Evolutionary conservation across 2,329 filamentous ascomycete species (phyloP), one percentile per base, ranked within the genome.

Genomic region (Talaromyces sp.): DNA sequence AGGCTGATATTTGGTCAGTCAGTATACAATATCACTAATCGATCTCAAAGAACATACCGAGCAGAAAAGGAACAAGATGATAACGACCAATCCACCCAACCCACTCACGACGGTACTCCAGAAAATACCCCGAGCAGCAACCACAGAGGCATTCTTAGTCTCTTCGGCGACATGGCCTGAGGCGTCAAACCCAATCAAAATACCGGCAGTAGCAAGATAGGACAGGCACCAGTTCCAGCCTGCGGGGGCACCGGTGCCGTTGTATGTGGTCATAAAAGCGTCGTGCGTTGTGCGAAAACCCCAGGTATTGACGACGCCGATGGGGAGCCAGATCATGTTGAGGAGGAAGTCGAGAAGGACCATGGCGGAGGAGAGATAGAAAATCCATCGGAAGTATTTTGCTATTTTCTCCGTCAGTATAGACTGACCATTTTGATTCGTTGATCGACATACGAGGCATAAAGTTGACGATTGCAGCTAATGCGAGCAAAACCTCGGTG

Each of bases 161-260:
- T 86, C 84, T 66, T 87, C 84, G 0, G 83, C 83, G 31, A 87
- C 82, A 66, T 86, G 84, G 1, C 84, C 84, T 0, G 82, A 84
- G 0, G 84, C 84, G 70, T 87, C 84, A 60, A 85, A 86, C 1
- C 84, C 84, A 58, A 87, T 85, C 61, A 87, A 68, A 44, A 86
- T 81, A 44, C 84, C 84, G 7, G 84, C 84, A 1, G 84, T 86
- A 1, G 84, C 84, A 28, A 85, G 80, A 70, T 84, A 87, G 3
- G 83, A 85, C 3, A 87, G 77, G 72, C 84, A 86, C 84, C 84
- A 86, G 68, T 87, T 86, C 84, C 84, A 86, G 2, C 80, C 84
- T 1, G 79, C 76, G 0, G 84, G 82, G 1, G 82, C 81, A 11
- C 81, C 82, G 11, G 81, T 83, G 1, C 80, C 81, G 62, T 87